These are phyloP conservation scores for Ogataea glucozyma DNA, from an alignment of 805 yeast genomes.

Conservation along the genomic window DNA sequence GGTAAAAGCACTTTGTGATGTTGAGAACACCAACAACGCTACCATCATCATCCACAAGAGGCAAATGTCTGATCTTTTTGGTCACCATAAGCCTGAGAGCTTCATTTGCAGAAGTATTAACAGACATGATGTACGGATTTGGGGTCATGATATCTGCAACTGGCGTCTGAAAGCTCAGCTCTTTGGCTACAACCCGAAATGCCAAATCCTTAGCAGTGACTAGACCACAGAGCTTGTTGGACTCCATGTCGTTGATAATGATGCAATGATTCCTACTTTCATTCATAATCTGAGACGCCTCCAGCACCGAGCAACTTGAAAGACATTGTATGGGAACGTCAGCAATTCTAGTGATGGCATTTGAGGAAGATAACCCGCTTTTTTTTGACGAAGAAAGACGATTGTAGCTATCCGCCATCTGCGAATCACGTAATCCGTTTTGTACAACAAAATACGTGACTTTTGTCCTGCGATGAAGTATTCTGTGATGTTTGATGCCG, in stretches of 20 bases:
- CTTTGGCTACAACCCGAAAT: slow-evolving; percentile 40
- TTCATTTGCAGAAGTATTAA: slow-evolving; percentile 41
- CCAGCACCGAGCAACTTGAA: slow-evolving; percentile 34
- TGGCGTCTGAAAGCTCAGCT: slow-evolving; percentile 27
- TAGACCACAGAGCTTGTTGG: slow-evolving; percentile 38
- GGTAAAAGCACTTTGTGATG: slow-evolving; percentile 48
- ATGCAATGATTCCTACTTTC: slow-evolving; percentile 43
- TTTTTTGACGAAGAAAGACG: slow-evolving; percentile 9
- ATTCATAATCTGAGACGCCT: slow-evolving; percentile 40
- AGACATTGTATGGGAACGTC: slow-evolving; percentile 40
- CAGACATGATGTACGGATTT: slow-evolving; percentile 38
- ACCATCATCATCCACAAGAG: slow-evolving; percentile 38
- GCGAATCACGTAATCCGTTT: no score
- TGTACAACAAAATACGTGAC: no score
- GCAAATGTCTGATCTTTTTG: slow-evolving; percentile 44
- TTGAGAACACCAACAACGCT: slow-evolving; percentile 45
- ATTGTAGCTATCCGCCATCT: slow-evolving; percentile 8
- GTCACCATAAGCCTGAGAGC: slow-evolving; percentile 45
- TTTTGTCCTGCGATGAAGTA: no score
- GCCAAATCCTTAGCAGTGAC: slow-evolving; percentile 51
- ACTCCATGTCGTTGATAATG: slow-evolving; percentile 34
- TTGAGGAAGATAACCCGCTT: slow-evolving; percentile 10
- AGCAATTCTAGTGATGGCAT: slow-evolving; percentile 32
- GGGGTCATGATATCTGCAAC: slow-evolving; percentile 43
- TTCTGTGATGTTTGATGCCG: no score